phyloP scores from a whole-genome alignment of 1,284 basidiomycete species.

The Sporisorium iseilematis-ciliati region DNA sequence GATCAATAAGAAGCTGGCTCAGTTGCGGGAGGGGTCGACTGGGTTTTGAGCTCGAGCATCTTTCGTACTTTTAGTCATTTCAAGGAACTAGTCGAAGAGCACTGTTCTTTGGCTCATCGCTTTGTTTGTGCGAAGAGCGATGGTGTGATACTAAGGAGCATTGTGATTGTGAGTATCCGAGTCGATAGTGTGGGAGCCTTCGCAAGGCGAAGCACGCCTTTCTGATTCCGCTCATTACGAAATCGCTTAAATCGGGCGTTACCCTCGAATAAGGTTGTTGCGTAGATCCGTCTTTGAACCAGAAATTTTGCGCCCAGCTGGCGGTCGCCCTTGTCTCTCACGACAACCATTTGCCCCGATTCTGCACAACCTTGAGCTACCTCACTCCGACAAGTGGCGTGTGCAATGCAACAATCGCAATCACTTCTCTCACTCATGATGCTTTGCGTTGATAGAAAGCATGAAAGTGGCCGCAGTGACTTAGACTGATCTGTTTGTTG shows the following conservation, averaged over 20 bases:
- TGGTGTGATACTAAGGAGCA: neutral
- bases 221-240: neutral
- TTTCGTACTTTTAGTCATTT: constrained; percentile 18
- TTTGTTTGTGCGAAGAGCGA: neutral
- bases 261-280: constrained; percentile 3
- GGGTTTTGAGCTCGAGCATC: constrained; percentile 34
- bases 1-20: constrained; percentile 67
- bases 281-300: constrained; percentile 29
- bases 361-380: neutral
- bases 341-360: neutral
- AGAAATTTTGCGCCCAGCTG: constrained; percentile 17
- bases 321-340: neutral
- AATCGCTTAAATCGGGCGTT: constrained; percentile 12
- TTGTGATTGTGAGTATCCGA: neutral
- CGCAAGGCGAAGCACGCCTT: neutral
- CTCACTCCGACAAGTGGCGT: neutral
- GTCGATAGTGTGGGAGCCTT: neutral
- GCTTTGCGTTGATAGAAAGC: no score
- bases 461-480: no score
- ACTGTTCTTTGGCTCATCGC: neutral
- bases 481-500: neutral
- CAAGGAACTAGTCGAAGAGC: neutral
- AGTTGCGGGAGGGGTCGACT: constrained; percentile 56
- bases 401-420: no score
- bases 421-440: no score